Conservation (phyloP, 495 filamentous ascomycete genomes). For the Entonaema liquescens region DNA sequence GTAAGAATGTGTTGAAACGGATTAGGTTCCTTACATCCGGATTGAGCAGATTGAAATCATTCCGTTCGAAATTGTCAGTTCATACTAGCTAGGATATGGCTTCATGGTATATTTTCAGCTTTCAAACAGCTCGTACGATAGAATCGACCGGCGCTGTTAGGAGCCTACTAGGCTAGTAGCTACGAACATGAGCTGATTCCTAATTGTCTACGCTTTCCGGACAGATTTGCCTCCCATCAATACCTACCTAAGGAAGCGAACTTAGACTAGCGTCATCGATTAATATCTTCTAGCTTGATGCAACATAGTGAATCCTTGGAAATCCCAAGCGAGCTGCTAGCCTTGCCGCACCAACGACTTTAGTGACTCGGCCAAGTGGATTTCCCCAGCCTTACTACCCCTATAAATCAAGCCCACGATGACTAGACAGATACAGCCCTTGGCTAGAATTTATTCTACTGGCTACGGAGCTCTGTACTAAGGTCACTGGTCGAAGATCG, state of each 20-base stretch:
- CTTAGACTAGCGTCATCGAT: neutral
- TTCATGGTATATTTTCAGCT: no score
- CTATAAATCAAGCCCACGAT: neutral
- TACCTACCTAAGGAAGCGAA: no score
- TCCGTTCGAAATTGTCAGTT: no score
- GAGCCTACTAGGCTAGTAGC: neutral
- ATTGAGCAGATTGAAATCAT: neutral
- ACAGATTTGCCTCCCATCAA: neutral
- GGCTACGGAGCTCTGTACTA: neutral
- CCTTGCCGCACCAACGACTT: constrained; percentile 21
- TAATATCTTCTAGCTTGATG: neutral
- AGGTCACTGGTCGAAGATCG: neutral
- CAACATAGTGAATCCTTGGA: neutral
- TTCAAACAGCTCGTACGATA: neutral
- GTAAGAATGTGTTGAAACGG: no score
- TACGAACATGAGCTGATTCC: neutral
- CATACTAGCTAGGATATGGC: no score
- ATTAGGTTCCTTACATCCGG: no score
- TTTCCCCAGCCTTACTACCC: constrained; percentile 11
- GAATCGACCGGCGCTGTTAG: neutral
- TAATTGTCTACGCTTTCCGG: neutral
- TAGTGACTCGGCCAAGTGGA: constrained; percentile 9
- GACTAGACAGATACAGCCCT: neutral
- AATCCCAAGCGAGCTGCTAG: constrained; percentile 11
- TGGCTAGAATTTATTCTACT: constrained; percentile 8